Evolutionary conservation across 2,329 filamentous ascomycete genomes (phyloP).

Genomic region (Diatrype stigma): DNA sequence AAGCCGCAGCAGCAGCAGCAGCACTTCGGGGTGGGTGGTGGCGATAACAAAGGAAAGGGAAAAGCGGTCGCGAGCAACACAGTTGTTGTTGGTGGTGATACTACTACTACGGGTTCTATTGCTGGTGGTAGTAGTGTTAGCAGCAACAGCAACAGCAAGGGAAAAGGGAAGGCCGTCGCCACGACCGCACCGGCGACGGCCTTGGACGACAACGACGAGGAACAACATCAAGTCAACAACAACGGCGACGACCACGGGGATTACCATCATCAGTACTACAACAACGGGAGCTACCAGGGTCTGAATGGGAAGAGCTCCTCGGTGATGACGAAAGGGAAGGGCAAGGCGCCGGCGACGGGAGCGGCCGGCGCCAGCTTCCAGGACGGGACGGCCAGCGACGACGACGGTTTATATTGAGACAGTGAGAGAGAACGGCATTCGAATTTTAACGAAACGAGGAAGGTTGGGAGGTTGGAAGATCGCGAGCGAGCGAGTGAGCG

Average conservation of each 20-base stretch:
- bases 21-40: slow-evolving; percentile 14
- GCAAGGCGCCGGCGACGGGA: slow-evolving; percentile 31
- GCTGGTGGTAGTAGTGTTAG: no score
- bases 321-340: slow-evolving; percentile 47
- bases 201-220: slow-evolving; percentile 28
- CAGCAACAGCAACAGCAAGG: no score
- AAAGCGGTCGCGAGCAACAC: slow-evolving; percentile 24
- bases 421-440: not conserved
- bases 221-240: slow-evolving; percentile 21
- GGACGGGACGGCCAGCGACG: slow-evolving; percentile 51
- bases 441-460: not conserved
- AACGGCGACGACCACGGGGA: slow-evolving; percentile 25
- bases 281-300: slow-evolving; percentile 23
- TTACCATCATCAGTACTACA: slow-evolving; percentile 24
- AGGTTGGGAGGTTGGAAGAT: no score
- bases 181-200: slow-evolving; percentile 23
- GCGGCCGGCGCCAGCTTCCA: slow-evolving; percentile 44
- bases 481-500: no score
- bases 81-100: slow-evolving; percentile 15
- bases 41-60: slow-evolving; percentile 26
- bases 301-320: slow-evolving; percentile 17
- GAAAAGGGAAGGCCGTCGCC: slow-evolving; percentile 33
- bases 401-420: slow-evolving; percentile 50
- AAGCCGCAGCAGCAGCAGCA: slow-evolving; percentile 24
- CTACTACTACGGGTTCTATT: no score